Evolutionary conservation across 2,329 filamentous ascomycete species (phyloP).

Genomic region (Cryphonectria carpinicola): DNA sequence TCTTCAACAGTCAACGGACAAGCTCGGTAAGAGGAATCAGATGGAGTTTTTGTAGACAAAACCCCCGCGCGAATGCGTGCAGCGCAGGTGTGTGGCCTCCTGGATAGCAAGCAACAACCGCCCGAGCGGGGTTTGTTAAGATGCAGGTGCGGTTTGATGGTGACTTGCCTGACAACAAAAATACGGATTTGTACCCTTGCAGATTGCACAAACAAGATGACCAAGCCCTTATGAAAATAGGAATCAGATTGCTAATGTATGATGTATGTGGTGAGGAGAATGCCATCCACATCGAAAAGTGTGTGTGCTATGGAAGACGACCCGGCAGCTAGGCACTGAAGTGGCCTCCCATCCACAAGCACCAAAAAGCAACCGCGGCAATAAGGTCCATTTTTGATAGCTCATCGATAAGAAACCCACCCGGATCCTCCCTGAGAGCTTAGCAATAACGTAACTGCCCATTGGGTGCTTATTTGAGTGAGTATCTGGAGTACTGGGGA

Average conservation of each 20-base stretch:
- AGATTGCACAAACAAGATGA: neutral
- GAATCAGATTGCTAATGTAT: neutral
- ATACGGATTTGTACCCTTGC: neutral
- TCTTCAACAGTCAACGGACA: constrained; percentile 9
- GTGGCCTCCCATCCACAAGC: neutral
- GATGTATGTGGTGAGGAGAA: neutral
- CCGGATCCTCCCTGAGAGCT: neutral
- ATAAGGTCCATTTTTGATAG: constrained; percentile 21
- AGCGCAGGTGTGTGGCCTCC: neutral
- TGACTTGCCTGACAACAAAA: neutral
- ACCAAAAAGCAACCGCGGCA: neutral
- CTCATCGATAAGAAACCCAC: constrained; percentile 13
- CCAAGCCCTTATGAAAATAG: neutral
- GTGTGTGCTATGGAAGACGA: neutral
- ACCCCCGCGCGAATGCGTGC: neutral
- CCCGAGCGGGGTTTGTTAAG: neutral
- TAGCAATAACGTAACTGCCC: constrained; percentile 9
- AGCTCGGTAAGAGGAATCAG: neutral
- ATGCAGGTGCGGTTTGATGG: neutral
- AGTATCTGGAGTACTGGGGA: neutral
- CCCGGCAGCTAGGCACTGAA: neutral
- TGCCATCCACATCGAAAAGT: neutral
- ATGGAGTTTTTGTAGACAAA: neutral
- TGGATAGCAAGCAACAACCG: neutral
- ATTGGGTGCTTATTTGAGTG: neutral